Evolutionary conservation across 305 asterid genomes (phyloP).

Genomic region (Solanum hybrid): DNA sequence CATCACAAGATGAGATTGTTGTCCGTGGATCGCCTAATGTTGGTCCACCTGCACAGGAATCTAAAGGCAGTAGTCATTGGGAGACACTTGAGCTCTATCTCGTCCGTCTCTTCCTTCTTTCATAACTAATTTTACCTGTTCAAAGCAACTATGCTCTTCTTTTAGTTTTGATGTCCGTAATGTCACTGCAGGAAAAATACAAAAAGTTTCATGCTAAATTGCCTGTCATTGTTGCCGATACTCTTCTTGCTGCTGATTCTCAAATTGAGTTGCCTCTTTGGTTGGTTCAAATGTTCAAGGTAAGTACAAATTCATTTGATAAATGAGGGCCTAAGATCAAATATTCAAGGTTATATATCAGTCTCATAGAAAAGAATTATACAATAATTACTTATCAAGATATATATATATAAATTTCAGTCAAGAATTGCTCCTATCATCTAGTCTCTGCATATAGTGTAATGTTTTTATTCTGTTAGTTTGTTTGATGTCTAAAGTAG

Average conservation of each 20-base stretch:
- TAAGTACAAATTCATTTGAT: slow-evolving; percentile 4
- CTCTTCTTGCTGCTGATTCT: slow-evolving; percentile 89
- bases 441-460: not conserved
- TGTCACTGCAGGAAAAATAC: slow-evolving; percentile 74
- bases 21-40: slow-evolving; percentile 36
- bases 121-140: not conserved
- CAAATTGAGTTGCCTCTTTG: slow-evolving; percentile 89
- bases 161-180: slow-evolving; percentile 3
- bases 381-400: not conserved
- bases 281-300: slow-evolving; percentile 90
- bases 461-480: not conserved
- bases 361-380: not conserved
- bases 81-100: slow-evolving; percentile 86
- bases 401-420: not conserved
- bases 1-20: slow-evolving; percentile 51
- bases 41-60: slow-evolving; percentile 36
- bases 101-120: slow-evolving; percentile 35
- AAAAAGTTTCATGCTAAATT: slow-evolving; percentile 63
- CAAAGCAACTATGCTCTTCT: not conserved
- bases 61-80: slow-evolving; percentile 64
- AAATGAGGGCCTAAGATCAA: not conserved
- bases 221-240: slow-evolving; percentile 78
- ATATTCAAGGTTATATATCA: not conserved
- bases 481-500: not conserved
- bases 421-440: not conserved